Base-by-base conservation (phyloP, 352 stramenopile species). In the Phytopythium kandeliae region DNA sequence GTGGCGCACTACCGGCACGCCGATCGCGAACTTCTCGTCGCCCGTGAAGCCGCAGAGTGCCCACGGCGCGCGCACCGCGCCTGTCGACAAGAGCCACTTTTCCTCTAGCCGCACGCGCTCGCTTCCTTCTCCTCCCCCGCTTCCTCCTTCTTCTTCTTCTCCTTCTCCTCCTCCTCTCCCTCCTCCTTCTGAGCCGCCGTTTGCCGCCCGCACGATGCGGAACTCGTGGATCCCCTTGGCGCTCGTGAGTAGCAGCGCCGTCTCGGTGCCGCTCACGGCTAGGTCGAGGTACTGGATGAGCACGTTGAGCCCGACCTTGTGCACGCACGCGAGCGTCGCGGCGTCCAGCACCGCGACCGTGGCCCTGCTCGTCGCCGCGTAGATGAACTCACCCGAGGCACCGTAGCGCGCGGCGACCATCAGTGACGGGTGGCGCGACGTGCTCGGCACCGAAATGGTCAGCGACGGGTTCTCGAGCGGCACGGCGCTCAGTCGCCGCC, bases 141-240 rank as follows among this genome's bases (percentile, higher is more conserved):
- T n/a, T n/a, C n/a, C n/a, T n/a, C n/a, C n/a, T n/a, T n/a, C n/a
- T n/a, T n/a, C n/a, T n/a, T n/a, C n/a, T n/a, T n/a, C n/a, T n/a
- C n/a, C n/a, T n/a, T n/a, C n/a, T n/a, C n/a, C n/a, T n/a, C n/a
- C n/a, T n/a, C n/a, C n/a, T n/a, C n/a, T n/a, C n/a, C n/a, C n/a
- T n/a, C n/a, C n/a, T n/a, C n/a, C n/a, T n/a, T n/a, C n/a, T n/a
- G n/a, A n/a, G n/a, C n/a, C n/a, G n/a, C n/a, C n/a, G n/a, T n/a
- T n/a, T n/a, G n/a, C 35, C 19, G 28, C 12, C 16, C 35, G 15
- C 24, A 26, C 25, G 42, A 71, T 57, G 7, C 21, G 50, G 35
- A 78, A 86, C 43, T 92, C 78, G 43, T 92, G 81, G 44, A 92
- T 69, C 4, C 81, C 81, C 54, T 92, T 92, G 10, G 75, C 80